phyloP scores from a whole-genome alignment of 768 basidiomycete genomes.

The Hysterangium stoloniferum region DNA sequence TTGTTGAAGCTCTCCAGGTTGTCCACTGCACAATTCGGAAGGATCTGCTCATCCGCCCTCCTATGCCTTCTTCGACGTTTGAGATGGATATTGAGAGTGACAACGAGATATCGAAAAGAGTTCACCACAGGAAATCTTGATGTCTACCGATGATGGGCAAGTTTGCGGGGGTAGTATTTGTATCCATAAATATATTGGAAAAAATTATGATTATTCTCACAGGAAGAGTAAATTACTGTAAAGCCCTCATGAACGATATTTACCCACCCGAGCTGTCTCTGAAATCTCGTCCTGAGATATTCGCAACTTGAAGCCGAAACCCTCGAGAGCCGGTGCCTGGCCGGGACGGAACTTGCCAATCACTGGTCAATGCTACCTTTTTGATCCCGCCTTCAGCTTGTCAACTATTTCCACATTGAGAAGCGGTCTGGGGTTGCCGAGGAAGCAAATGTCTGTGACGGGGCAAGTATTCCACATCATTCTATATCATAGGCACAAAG shows the following conservation, averaged over 20 bases:
- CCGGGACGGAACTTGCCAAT: not conserved
- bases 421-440: too few species aligned
- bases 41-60: not conserved
- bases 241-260: too few species aligned
- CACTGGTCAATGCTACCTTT: too few species aligned
- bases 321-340: not conserved
- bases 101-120: too few species aligned
- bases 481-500: too few species aligned
- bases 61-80: not conserved
- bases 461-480: too few species aligned
- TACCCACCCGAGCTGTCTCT: not conserved
- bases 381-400: too few species aligned
- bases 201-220: not conserved
- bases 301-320: not conserved
- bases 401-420: too few species aligned
- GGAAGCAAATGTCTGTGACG: too few species aligned
- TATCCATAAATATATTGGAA: not conserved
- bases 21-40: not conserved
- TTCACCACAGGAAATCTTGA: not conserved
- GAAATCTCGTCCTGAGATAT: not conserved
- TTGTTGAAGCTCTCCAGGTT: slow-evolving; percentile 1
- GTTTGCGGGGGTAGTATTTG: not conserved
- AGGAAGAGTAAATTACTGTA: too few species aligned
- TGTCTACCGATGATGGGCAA: not conserved
- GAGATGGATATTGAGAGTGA: not conserved